Evolutionary conservation across 805 yeast genomes (phyloP).

Genomic region (Cyberlindnera amylophila): DNA sequence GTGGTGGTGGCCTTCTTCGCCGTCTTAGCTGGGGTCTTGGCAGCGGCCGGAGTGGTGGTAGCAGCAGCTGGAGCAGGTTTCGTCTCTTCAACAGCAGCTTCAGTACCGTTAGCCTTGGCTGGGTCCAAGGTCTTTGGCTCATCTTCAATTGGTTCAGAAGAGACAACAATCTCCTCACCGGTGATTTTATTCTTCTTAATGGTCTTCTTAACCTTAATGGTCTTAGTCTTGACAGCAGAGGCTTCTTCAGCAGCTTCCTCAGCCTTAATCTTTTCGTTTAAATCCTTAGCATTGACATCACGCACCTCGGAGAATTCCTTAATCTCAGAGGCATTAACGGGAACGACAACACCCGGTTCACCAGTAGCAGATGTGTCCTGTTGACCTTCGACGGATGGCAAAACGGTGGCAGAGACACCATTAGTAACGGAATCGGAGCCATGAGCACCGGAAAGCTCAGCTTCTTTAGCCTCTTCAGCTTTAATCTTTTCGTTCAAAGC

Average conservation of each 20-base stretch:
- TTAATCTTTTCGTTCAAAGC: slow-evolving; percentile 37
- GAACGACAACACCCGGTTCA: slow-evolving; percentile 68
- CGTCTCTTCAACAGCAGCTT: slow-evolving; percentile 1
- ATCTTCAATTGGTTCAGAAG: slow-evolving; percentile 27
- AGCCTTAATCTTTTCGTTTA: slow-evolving; percentile 43
- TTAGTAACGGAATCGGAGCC: no score
- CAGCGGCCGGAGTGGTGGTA: not conserved
- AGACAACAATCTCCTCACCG: slow-evolving; percentile 37
- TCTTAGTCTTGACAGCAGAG: slow-evolving; percentile 20
- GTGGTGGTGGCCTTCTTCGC: slow-evolving; percentile 8
- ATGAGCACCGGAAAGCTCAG: slow-evolving; percentile 16
- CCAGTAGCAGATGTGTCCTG: slow-evolving; percentile 40
- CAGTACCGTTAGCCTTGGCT: slow-evolving; percentile 9
- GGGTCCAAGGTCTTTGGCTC: slow-evolving; percentile 21
- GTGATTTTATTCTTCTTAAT: slow-evolving; percentile 38
- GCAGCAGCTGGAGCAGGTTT: slow-evolving; percentile 6
- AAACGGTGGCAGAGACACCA: slow-evolving; percentile 36
- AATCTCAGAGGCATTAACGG: slow-evolving; percentile 58
- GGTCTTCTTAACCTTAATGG: slow-evolving; percentile 35
- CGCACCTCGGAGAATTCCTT: slow-evolving; percentile 57
- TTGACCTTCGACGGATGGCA: slow-evolving; percentile 42
- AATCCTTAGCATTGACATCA: slow-evolving; percentile 53
- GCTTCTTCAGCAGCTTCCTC: slow-evolving; percentile 25
- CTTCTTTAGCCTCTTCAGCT: slow-evolving; percentile 12
- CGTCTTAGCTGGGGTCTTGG: slow-evolving; percentile 1